Evolutionary conservation across 148 eudicot genomes (phyloP), one percentile per base, ranked within the genome.

Genomic region (Fagopyrum homotropicum): DNA sequence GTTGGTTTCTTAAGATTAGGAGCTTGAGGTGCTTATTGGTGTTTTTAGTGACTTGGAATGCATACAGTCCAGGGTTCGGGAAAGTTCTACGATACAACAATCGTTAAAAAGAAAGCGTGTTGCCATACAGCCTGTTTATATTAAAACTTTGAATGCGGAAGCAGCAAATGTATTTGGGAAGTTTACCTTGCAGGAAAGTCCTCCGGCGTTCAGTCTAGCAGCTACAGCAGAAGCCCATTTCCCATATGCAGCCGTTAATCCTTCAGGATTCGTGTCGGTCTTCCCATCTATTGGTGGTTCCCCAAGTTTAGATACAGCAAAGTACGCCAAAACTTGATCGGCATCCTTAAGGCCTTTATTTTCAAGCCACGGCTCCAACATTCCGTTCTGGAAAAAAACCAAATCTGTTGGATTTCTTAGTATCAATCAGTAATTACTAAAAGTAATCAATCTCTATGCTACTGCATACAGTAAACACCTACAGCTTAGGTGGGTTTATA

Each of bases 361-460:
- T 40, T 92, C 78, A 73, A 95, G 88, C 98, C 97, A 95, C 0
- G 97, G 97, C 80, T 95, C 98, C 88, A 95, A 85, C 97, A 95
- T 95, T 68, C 98, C 98, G 80, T 95, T 95, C 98, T 95, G 98
- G 98, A 95, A 95, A 88, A 95, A 95, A 7, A 95, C 97, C 96
- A 95, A 90, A 84, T 95, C 98, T 95, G 97, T 91, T 88, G 84
- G 87, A 90, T 86, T 66, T 83, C 82, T 94, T 76, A 91, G 78
- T 74, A 83, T 78, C 47, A 63, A 7, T 35, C 17, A 43, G 46
- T 70, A 51, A 15, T 8, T 5, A 35, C 40, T 16, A 9, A 44
- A 45, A 60, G 35, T 26, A 8, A 60, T 19, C 7, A 60, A n/a
- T 19, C 66, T n/a, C 66, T 26, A 60, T 60, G 30, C 66, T 26